Base-by-base conservation (phyloP, 2,329 filamentous ascomycete genomes). In the Sporothrix sp. region DNA sequence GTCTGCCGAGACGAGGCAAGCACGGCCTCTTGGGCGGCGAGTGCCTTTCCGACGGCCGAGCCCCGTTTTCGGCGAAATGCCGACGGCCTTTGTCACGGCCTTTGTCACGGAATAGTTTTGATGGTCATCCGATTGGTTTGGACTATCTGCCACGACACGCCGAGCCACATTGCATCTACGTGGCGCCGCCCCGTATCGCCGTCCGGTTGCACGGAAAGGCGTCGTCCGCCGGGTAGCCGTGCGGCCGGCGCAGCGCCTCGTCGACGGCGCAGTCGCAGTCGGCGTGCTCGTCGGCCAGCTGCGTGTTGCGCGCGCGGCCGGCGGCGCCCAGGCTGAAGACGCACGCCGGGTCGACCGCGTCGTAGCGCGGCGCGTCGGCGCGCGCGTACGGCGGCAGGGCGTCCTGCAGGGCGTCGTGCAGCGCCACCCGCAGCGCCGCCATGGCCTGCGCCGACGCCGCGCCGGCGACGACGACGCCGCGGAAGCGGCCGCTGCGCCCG, bases 291-390 rank as follows among this genome's bases (percentile, higher is more conserved):
- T 48, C 46, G 16, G 18, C 10, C 7, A 48, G 46, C 27, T 48
- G 46, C 5, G 20, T 23, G 32, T 48, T 48, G 46, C 27, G 46
- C 9, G 36, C 46, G 25, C 23, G 11, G 46, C 39, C 36, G 46
- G 18, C 36, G 46, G 46, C 46, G 14, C 46, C 46, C 16, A 48
- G 36, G 20, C 46, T 48, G 9, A 48, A 32, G 11, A 48, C 46
- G 36, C 36, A 48, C 46, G 46, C 35, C 13, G 27, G 16, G 9
- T 48, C 11, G 36, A 32, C 13, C 6, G 46, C 40, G 46, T 40
- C 46, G 27, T 40, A 48, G 14, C 32, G 40, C 36, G 32, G 46
- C 9, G 25, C 33, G 27, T 33, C 36, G 5, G 39, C 40, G n/a
- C n/a, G n/a, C n/a, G n/a, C n/a, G n/a, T n/a, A n/a, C n/a, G n/a